phyloP scores from a whole-genome alignment of 2,329 filamentous ascomycete species.

The Polytolypa hystricis region DNA sequence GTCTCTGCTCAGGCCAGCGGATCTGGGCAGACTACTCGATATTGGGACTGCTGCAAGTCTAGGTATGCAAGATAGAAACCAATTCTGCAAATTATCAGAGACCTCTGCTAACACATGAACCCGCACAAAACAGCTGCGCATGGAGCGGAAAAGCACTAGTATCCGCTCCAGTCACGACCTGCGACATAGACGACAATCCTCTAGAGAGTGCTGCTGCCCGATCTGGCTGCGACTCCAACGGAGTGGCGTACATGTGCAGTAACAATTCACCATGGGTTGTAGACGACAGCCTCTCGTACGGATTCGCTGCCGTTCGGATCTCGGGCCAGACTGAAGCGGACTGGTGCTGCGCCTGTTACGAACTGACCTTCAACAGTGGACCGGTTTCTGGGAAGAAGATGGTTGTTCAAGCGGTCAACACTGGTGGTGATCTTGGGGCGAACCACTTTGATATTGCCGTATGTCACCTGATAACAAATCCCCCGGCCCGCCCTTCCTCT shows the following conservation, averaged over 20 bases:
- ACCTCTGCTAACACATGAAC: too few relatives aligned
- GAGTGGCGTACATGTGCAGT: slow-evolving; percentile 49
- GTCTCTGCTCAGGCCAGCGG: slow-evolving; percentile 11
- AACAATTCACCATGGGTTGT: slow-evolving; percentile 53
- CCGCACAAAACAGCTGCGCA: slow-evolving; percentile 8
- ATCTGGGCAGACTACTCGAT: slow-evolving; percentile 25
- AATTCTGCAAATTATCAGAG: too few relatives aligned
- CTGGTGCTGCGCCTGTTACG: slow-evolving; percentile 54
- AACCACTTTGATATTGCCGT: slow-evolving; percentile 49
- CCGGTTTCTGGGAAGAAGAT: slow-evolving; percentile 49
- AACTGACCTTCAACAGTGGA: slow-evolving; percentile 48
- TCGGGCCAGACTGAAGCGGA: slow-evolving; percentile 47
- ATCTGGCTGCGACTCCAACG: slow-evolving; percentile 44
- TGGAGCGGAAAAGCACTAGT: slow-evolving; percentile 49
- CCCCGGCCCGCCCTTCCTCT: not conserved
- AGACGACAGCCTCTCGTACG: slow-evolving; percentile 48
- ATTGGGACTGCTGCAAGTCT: slow-evolving; percentile 57
- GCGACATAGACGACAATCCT: slow-evolving; percentile 44
- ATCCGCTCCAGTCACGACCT: slow-evolving; percentile 42
- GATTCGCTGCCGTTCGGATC: slow-evolving; percentile 52
- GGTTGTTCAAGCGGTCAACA: slow-evolving; percentile 55
- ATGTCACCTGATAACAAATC: slow-evolving; percentile 8
- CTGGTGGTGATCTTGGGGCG: slow-evolving; percentile 43
- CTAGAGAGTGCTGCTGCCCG: slow-evolving; percentile 39
- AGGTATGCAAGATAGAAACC: slow-evolving; percentile 3